phyloP scores from a whole-genome alignment of 306 rosid species.

The Medicago lupulina region DNA sequence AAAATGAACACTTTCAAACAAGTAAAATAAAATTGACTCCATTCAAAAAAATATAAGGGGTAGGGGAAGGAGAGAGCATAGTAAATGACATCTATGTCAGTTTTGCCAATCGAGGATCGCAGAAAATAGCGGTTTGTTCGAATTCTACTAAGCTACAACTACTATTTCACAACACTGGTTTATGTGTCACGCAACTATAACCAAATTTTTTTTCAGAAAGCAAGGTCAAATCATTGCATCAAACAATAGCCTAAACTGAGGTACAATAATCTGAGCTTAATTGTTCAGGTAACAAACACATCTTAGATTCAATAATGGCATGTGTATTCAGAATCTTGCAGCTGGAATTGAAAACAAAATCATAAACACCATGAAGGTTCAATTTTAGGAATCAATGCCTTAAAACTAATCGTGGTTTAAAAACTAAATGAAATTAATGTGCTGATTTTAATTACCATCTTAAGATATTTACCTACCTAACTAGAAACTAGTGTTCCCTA shows the following conservation, averaged over 20 bases:
- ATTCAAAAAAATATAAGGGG: background rate
- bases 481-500: too few species aligned
- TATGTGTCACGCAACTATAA: conserved; percentile 5
- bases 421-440: conserved; percentile 20
- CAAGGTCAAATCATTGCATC: conserved; percentile 10
- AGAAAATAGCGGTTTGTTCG: too few species aligned
- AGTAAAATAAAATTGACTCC: background rate
- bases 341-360: background rate
- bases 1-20: conserved; percentile 28
- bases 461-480: conserved; percentile 12
- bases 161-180: too few species aligned
- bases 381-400: conserved; percentile 13
- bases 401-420: background rate
- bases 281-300: background rate
- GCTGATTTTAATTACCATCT: conserved; percentile 14
- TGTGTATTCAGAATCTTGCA: background rate
- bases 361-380: conserved; percentile 14
- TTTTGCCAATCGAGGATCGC: background rate
- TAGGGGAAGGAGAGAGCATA: conserved; percentile 6
- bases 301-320: conserved; percentile 29
- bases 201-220: conserved; percentile 12
- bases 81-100: background rate
- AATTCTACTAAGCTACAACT: too few species aligned
- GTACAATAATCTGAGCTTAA: background rate
- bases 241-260: conserved; percentile 21